phyloP scores from a whole-genome alignment of 805 yeast genomes.

The Pichia thaimueangensis region DNA sequence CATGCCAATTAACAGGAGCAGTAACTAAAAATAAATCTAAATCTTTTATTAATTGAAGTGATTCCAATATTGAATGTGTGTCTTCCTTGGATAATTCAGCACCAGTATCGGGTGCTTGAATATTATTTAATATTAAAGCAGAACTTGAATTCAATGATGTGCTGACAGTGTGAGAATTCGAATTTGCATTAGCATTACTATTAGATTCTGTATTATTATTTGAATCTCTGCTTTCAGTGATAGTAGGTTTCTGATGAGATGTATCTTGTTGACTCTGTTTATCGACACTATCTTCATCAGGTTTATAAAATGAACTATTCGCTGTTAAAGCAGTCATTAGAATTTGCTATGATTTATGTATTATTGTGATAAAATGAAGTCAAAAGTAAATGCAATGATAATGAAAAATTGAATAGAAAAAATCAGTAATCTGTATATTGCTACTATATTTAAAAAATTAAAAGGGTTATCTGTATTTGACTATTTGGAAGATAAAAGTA shows the following conservation, averaged over 20 bases:
- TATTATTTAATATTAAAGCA: neutral
- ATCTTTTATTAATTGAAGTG: conserved; percentile 72
- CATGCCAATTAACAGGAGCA: conserved; percentile 94
- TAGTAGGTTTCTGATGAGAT: neutral
- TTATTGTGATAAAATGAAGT: no score
- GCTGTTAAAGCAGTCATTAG: conserved; percentile 2
- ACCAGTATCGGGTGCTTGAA: neutral
- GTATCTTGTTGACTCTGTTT: neutral
- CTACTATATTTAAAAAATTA: no score
- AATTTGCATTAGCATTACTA: no score
- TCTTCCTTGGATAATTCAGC: neutral
- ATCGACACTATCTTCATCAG: conserved; percentile 3
- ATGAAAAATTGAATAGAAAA: no score
- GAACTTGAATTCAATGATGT: neutral
- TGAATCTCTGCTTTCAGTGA: neutral
- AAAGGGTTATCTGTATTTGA: no score
- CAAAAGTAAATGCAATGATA: no score
- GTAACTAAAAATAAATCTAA: conserved; percentile 81
- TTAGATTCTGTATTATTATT: neutral
- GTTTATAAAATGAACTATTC: neutral
- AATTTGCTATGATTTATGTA: no score
- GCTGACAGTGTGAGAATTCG: no score
- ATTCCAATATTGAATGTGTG: conserved; percentile 5
- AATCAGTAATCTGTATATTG: no score
- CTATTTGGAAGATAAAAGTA: no score